phyloP scores from a whole-genome alignment of 176 grass and related monocot genomes.

The Aegilops sharonensis region DNA sequence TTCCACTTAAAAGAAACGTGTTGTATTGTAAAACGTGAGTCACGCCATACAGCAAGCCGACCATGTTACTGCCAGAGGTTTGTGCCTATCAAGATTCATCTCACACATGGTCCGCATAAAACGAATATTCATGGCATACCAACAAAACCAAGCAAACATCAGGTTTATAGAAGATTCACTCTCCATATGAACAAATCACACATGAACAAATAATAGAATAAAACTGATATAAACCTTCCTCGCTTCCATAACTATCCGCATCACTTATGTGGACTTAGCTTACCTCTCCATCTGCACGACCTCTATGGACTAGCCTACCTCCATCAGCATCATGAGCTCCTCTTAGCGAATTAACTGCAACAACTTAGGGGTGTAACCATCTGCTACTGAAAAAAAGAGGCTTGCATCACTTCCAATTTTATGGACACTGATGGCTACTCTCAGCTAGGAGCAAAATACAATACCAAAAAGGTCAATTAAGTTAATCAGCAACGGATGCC shows the following conservation, averaged over 20 bases:
- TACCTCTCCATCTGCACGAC: slow-evolving; percentile 21
- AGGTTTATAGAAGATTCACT: background rate
- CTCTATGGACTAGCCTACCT: background rate
- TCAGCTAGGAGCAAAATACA: slow-evolving; percentile 25
- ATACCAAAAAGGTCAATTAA: background rate
- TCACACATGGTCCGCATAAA: background rate
- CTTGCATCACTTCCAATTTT: slow-evolving; percentile 22
- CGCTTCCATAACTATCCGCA: background rate
- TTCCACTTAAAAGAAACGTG: background rate
- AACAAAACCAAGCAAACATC: background rate
- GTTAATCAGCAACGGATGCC: slow-evolving; percentile 28
- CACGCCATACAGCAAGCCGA: background rate
- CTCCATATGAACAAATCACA: background rate
- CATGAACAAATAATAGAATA: background rate
- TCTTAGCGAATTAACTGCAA: background rate
- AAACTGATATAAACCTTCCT: background rate
- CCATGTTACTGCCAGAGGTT: background rate
- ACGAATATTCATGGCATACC: background rate
- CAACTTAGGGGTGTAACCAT: background rate
- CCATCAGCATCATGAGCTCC: slow-evolving; percentile 8
- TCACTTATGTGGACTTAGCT: background rate
- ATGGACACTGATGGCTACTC: slow-evolving; percentile 22
- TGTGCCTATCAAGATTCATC: background rate
- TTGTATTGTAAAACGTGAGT: background rate
- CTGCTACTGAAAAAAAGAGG: slow-evolving; percentile 14